Conservation (phyloP, 1,284 basidiomycete genomes). For the Rhodotorula sp. region DNA sequence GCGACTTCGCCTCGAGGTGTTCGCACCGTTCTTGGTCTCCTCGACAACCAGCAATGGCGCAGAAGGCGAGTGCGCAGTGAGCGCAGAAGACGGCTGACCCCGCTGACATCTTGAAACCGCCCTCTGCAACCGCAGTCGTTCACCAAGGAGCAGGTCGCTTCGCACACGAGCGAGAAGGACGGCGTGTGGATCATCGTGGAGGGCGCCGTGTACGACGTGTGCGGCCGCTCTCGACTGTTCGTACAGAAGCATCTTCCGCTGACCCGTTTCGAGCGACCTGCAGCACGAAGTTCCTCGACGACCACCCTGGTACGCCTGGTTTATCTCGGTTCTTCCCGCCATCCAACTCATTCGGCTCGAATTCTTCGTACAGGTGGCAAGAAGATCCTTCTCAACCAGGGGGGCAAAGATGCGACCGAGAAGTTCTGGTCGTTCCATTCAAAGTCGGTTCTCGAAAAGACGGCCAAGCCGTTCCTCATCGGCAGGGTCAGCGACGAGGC, state of each 20-base stretch:
- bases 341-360: too few species aligned
- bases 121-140: conserved; percentile 8
- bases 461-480: conserved; percentile 22
- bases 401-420: conserved; percentile 27
- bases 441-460: conserved; percentile 26
- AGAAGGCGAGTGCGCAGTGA: not conserved
- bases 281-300: conserved; percentile 34
- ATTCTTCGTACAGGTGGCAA: conserved; percentile 15
- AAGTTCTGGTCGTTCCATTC: conserved; percentile 36
- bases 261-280: not conserved
- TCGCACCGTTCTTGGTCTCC: too few species aligned
- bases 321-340: not conserved
- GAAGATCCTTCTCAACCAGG: conserved; percentile 21
- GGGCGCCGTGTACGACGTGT: conserved; percentile 46
- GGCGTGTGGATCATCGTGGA: conserved; percentile 47
- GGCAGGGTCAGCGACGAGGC: conserved; percentile 20
- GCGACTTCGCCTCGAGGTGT: too few species aligned
- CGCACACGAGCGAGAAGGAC: conserved; percentile 40
- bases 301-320: conserved; percentile 32
- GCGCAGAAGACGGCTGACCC: not conserved
- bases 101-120: not conserved
- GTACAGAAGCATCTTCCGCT: not conserved
- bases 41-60: too few species aligned
- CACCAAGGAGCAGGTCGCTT: conserved; percentile 41
- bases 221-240: not conserved